Conservation (phyloP, 78 protist genomes). For the Dictyostelium firmibasis region DNA sequence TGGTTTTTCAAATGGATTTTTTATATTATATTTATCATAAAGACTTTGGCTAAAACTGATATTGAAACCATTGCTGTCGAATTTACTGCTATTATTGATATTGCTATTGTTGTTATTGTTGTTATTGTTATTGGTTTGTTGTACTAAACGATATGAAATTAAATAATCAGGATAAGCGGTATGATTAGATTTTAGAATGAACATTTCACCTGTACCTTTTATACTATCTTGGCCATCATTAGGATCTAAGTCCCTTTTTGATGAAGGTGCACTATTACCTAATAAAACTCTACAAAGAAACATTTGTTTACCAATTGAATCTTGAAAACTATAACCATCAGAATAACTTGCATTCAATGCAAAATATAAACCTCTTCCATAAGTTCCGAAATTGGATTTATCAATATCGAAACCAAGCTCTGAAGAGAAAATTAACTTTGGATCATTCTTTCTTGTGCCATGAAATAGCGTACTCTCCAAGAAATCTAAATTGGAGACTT, state of each 20-base stretch:
- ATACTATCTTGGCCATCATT: not conserved
- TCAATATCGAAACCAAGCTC: constrained; percentile 16
- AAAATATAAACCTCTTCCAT: constrained; percentile 17
- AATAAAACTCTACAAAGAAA: constrained; percentile 12
- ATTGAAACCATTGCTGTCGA: not conserved
- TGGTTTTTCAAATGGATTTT: not conserved
- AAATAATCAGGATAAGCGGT: constrained; percentile 27
- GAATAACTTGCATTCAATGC: not conserved
- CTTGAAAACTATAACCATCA: not conserved
- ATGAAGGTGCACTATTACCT: not conserved
- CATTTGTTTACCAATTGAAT: not conserved
- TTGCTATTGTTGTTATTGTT: not conserved
- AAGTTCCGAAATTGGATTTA: not conserved
- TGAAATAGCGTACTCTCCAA: not conserved
- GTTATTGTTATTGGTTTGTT: not conserved
- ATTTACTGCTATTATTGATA: not conserved
- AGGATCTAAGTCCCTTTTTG: too few species aligned
- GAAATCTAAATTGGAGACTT: not conserved
- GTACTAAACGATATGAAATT: not conserved
- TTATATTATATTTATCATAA: not conserved
- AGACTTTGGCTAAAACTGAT: not conserved
- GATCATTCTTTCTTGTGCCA: not conserved
- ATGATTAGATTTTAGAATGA: not conserved
- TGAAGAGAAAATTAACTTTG: not conserved
- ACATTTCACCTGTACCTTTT: not conserved